These are phyloP conservation scores for Porphyrellus cyaneotinctus DNA, from an alignment of 768 basidiomycete species.

Conservation along the genomic window DNA sequence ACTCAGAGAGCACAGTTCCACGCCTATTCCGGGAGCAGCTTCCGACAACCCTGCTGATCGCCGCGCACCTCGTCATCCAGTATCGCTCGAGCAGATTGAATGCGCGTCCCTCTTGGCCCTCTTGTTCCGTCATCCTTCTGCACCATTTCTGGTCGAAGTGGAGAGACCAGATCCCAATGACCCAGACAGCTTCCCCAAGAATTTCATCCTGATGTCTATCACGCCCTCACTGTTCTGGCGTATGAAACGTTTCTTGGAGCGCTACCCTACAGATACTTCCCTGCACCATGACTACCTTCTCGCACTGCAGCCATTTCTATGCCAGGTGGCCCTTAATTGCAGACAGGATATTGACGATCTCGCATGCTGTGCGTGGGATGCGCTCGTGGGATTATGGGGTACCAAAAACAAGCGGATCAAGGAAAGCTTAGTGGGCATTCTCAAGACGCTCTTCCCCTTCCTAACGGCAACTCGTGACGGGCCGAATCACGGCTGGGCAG, in stretches of 20 bases:
- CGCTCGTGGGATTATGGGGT: constrained; percentile 67
- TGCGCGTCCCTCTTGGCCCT: constrained; percentile 60
- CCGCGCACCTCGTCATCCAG: constrained; percentile 29
- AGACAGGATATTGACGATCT: constrained; percentile 55
- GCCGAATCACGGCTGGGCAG: constrained; percentile 38
- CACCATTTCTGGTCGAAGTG: constrained; percentile 51
- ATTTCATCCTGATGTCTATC: constrained; percentile 13
- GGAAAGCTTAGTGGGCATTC: constrained; percentile 71
- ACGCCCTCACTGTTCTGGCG: constrained; percentile 53
- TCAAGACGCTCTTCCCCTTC: constrained; percentile 72
- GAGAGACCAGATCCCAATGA: constrained; percentile 21
- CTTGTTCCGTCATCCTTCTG: constrained; percentile 53
- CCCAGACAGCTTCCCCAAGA: constrained; percentile 33
- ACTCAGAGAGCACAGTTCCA: constrained; percentile 20
- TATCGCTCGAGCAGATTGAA: constrained; percentile 62
- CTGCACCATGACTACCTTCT: constrained; percentile 73
- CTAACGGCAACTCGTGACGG: constrained; percentile 39
- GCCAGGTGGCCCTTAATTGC: constrained; percentile 75
- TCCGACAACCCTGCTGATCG: constrained; percentile 21
- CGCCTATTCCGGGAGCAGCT: constrained; percentile 16
- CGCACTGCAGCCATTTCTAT: constrained; percentile 64
- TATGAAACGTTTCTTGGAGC: constrained; percentile 57
- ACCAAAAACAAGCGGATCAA: constrained; percentile 75
- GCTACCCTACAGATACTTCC: constrained; percentile 70
- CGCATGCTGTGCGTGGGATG: constrained; percentile 59